Evolutionary conservation across 2,329 filamentous ascomycete genomes (phyloP), one percentile per base, ranked within the genome.

Genomic region (Aspergillus latus): DNA sequence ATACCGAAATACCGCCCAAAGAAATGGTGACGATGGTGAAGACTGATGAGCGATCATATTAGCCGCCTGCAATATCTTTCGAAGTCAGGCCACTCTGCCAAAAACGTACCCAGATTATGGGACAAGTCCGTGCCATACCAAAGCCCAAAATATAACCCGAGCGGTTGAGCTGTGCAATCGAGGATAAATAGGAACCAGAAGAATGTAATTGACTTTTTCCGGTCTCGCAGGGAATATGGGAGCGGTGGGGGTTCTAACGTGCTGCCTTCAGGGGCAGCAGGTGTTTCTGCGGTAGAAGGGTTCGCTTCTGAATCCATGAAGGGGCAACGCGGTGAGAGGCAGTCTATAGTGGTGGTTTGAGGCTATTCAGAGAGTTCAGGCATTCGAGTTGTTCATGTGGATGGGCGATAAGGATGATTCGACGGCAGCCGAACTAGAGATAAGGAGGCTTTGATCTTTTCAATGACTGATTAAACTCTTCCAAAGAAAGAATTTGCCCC

Each of bases 181-280:
- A 86, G 64, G 21, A 86, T 66, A 54, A 86, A 83, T 40, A 87
- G 67, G 0, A 73, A 73, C 84, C 84, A 86, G 72, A 86, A 86
- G 59, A 82, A 71, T 37, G 77, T 72, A 59, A 86, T 84, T 32
- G 78, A 74, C 69, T 78, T 80, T 65, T 83, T 84, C 44, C 84
- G 74, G 7, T 77, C 71, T 48, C 76, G 77, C 43, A 85, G 68
- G 21, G 79, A 79, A 71, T 86, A 86, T 26, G 84, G 80, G 37
- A 86, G 75, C 15, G 78, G 74, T 47, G 82, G 83, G 56, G 74
- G 75, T 49, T 68, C 70, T 11, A 56, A 59, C 10, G 62, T 56
- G 13, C 62, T 21, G 21, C 21, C 53, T 51, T 58, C 56, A 39
- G 59, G 56, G 39, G 60, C 52, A 42, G 59, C 52, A 43, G 59